phyloP scores from a whole-genome alignment of 805 yeast genomes.

The Komagataella ulmi region DNA sequence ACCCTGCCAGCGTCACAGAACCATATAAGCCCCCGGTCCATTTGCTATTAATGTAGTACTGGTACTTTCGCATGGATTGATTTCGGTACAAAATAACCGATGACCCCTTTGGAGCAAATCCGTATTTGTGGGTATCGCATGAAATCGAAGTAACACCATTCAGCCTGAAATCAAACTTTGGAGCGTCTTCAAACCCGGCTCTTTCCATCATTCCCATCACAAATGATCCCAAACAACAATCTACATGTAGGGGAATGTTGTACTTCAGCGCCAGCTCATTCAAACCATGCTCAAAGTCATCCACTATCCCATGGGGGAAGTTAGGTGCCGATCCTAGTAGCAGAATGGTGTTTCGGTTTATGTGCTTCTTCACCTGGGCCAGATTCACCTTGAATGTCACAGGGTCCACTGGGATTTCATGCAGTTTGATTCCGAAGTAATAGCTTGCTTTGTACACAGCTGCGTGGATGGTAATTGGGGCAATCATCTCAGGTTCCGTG shows the following conservation, averaged over 20 bases:
- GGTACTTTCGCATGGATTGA: constrained; percentile 54
- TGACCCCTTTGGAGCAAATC: constrained; percentile 96
- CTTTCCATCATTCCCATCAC: constrained; percentile 67
- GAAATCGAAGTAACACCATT: constrained; percentile 95
- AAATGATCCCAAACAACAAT: constrained; percentile 91
- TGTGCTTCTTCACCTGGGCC: constrained; percentile 42
- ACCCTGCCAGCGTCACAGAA: constrained; percentile 92
- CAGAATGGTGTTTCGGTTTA: constrained; percentile 70
- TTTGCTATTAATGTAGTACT: constrained; percentile 69
- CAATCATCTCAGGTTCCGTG: constrained; percentile 69
- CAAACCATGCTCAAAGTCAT: constrained; percentile 59
- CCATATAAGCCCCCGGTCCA: constrained; percentile 97
- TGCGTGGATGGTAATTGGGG: constrained; percentile 87
- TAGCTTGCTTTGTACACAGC: constrained; percentile 89
- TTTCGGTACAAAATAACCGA: constrained; percentile 83
- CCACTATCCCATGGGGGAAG: constrained; percentile 93
- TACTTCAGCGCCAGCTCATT: constrained; percentile 51
- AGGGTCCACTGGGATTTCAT: constrained; percentile 67
- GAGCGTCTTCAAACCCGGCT: constrained; percentile 34
- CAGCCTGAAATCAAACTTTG: constrained; percentile 71
- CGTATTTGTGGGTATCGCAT: constrained; percentile 99
- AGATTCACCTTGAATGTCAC: constrained; percentile 55
- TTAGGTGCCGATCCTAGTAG: constrained; percentile 93
- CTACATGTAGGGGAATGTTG: constrained; percentile 85
- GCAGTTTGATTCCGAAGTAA: constrained; percentile 77